A percentile compares a stretch with the other conserved stretches of the same genome.
Evolutionary conservation across 768 basidiomycete genomes (phyloP).

Genomic region (Calocybe indica): DNA sequence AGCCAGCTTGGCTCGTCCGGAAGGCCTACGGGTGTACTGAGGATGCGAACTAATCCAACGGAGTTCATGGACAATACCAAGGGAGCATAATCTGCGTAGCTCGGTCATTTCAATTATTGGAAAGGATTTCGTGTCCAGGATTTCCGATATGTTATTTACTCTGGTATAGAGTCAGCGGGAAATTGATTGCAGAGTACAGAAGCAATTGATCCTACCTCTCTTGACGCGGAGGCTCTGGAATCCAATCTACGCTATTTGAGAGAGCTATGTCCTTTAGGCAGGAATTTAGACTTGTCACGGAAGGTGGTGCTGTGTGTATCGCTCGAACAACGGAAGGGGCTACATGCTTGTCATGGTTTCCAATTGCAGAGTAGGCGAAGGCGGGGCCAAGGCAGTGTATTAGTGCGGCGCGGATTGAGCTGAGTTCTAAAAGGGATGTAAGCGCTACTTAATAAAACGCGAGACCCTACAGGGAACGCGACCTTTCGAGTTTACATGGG

Average conservation of each 20-base stretch:
- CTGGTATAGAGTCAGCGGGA: slow-evolving; percentile 24
- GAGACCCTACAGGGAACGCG: not conserved
- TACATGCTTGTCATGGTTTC: slow-evolving; percentile 48
- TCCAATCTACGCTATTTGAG: slow-evolving; percentile 52
- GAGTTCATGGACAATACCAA: slow-evolving; percentile 36
- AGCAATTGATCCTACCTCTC: slow-evolving; percentile 44
- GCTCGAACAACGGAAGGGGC: slow-evolving; percentile 50
- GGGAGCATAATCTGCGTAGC: slow-evolving; percentile 51
- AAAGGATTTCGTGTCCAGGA: slow-evolving; percentile 45
- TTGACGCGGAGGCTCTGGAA: slow-evolving; percentile 52
- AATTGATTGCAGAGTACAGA: not conserved
- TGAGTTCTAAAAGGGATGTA: slow-evolving; percentile 42
- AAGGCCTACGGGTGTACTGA: slow-evolving; percentile 41
- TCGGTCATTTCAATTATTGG: slow-evolving; percentile 49
- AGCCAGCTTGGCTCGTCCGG: slow-evolving; percentile 73
- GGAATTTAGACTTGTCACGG: slow-evolving; percentile 48
- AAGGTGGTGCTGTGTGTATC: slow-evolving; percentile 45
- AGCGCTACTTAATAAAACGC: not conserved
- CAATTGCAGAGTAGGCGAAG: slow-evolving; percentile 46
- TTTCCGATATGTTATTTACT: slow-evolving; percentile 50
- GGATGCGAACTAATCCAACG: slow-evolving; percentile 1
- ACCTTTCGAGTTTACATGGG: slow-evolving; percentile 58
- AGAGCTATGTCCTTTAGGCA: slow-evolving; percentile 51
- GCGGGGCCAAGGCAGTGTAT: slow-evolving; percentile 50
- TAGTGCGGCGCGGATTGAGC: slow-evolving; percentile 46